A percentile compares a stretch with the other conserved stretches of the same genome.
Evolutionary conservation across 2,329 filamentous ascomycete genomes (phyloP).

Genomic region (Passalora sequoiae): DNA sequence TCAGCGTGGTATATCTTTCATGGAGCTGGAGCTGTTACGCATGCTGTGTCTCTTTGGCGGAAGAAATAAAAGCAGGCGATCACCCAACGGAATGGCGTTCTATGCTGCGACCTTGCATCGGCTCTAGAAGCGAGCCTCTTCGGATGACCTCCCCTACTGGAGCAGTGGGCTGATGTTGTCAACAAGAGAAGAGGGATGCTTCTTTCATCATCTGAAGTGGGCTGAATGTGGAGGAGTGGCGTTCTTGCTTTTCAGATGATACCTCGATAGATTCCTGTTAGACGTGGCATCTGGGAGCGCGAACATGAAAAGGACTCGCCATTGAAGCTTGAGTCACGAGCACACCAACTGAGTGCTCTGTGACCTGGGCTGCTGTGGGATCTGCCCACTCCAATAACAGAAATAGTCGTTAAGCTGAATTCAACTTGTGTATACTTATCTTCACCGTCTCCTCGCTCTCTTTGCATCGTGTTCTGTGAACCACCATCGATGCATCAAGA

Average conservation of each 20-base stretch:
- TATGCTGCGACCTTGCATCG: constrained; percentile 8
- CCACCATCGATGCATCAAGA: no score
- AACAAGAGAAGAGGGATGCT: not conserved
- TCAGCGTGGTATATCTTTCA: not conserved
- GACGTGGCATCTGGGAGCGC: constrained; percentile 9
- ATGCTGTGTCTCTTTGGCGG: no score
- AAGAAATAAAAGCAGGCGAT: constrained; percentile 7
- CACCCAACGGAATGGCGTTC: constrained; percentile 3
- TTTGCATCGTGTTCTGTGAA: not conserved
- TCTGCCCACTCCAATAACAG: constrained; percentile 2
- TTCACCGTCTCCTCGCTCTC: not conserved
- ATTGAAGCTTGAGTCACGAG: constrained; percentile 2
- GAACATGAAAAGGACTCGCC: not conserved
- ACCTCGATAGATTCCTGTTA: constrained; percentile 9
- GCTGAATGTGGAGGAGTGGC: constrained; percentile 10
- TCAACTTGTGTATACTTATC: not conserved
- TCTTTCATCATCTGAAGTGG: constrained; percentile 2
- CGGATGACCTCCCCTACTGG: constrained; percentile 1
- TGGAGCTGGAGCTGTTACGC: not conserved
- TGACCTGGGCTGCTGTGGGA: constrained; percentile 3
- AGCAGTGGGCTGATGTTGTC: not conserved
- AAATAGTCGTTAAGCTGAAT: constrained; percentile 4
- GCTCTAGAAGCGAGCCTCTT: constrained; percentile 6
- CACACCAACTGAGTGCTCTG: not conserved
- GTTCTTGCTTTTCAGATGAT: constrained; percentile 12